A percentile compares a stretch with the other conserved stretches of the same genome.
phyloP scores from a whole-genome alignment of 768 basidiomycete genomes.

The Xerocomus brunneocitrinus region DNA sequence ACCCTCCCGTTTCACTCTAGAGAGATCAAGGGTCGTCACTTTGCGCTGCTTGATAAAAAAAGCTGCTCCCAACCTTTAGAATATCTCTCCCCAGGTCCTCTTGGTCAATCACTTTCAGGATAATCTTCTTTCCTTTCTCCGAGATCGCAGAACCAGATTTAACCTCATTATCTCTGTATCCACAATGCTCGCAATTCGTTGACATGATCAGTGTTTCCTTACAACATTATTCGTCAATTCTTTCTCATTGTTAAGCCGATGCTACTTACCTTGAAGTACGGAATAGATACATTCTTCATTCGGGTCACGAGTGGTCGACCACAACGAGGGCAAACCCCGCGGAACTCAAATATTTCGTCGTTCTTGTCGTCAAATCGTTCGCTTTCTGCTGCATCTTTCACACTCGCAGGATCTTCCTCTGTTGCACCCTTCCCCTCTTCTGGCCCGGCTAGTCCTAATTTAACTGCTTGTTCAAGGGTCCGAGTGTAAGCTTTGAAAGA shows the following conservation, averaged over 20 bases:
- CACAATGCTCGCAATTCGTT: constrained; percentile 92
- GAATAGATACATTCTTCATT: constrained; percentile 96
- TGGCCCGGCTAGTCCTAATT: constrained; percentile 63
- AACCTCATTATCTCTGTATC: constrained; percentile 96
- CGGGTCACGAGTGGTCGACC: constrained; percentile 75
- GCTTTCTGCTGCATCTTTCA: constrained; percentile 13
- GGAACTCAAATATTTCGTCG: constrained; percentile 89
- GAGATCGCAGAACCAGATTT: constrained; percentile 93
- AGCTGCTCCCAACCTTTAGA: constrained; percentile 62
- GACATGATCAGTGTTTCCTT: constrained; percentile 98
- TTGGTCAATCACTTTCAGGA: constrained; percentile 82
- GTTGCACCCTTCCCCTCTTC: constrained; percentile 31
- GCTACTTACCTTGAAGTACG: constrained; percentile 82
- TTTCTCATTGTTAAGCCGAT: neutral
- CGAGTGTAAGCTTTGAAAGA: constrained; percentile 77
- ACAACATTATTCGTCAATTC: neutral
- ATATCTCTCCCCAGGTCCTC: constrained; percentile 94
- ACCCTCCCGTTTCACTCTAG: constrained; percentile 89
- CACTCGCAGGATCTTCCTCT: neutral
- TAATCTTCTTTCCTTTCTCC: constrained; percentile 79
- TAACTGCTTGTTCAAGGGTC: constrained; percentile 74
- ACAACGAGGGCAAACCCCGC: constrained; percentile 85
- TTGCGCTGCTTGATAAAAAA: neutral
- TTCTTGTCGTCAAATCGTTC: constrained; percentile 40
- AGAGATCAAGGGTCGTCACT: neutral